Evolutionary conservation across 208 protist genomes (phyloP), one percentile per base, ranked within the genome.

Genomic region (Wallacemonas collosoma): DNA sequence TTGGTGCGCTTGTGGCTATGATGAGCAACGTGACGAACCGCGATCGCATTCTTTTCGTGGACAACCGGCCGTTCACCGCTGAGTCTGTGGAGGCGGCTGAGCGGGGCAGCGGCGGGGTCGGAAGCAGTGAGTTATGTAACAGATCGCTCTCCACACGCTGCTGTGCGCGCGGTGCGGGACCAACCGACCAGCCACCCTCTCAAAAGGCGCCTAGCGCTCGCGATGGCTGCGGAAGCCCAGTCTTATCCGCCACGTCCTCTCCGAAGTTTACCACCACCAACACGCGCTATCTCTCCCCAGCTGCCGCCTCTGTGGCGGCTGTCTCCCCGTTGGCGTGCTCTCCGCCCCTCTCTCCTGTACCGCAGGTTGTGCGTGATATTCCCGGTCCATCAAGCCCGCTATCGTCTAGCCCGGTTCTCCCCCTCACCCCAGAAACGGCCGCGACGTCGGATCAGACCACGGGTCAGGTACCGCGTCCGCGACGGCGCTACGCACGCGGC

Each of bases 1-100:
- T 81, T 68, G 80, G 86, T 51, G 50, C 68, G 54, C 68, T 80
- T 12, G 69, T 89, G 11, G 74, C 65, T 39, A 9, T 87, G 17
- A 57, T 81, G 71, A 73, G 60, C 79, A 78, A 85, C 66, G 61
- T 80, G n/a, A 73, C 66, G 3, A 44, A 57, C 45, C 64, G 71
- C 48, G 44, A 80, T 43, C 53, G 56, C 45, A 76, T 70, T 14
- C 54, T 84, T 8, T 87, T 90, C 44, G 53, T 78, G 8, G 78
- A 76, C 56, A 83, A 83, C 67, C 72, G 78, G 26, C 26, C 26
- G 26, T 26, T 26, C 26, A 26, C 26, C 26, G 26, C 26, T 26
- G 26, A 26, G 26, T 26, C 26, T 26, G 26, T 26, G 26, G 26
- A 26, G 26, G 26, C 26, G 26, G 26, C 26, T 26, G 26, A 26